Percentiles rank a stretch among this genome's conserved stretches.
Conservation (phyloP, 371 early-diverging fungal species). For the Homolaphlyctis polyrhiza region DNA sequence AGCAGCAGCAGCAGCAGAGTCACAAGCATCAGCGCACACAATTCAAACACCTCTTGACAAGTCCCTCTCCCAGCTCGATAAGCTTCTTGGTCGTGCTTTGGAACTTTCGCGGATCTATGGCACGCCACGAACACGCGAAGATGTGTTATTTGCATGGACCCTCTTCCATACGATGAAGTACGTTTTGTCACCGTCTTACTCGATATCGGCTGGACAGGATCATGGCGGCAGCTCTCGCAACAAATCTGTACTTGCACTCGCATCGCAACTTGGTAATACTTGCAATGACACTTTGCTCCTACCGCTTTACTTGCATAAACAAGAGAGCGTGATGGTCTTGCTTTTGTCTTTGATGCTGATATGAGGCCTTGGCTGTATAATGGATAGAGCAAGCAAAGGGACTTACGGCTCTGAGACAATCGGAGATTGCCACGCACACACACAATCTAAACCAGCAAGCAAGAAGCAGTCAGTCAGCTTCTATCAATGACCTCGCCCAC, state of each 20-base stretch:
- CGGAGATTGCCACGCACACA: not conserved
- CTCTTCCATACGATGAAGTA: constrained; percentile 21
- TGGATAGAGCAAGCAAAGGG: constrained; percentile 22
- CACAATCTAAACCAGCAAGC: not conserved
- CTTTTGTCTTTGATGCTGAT: no score
- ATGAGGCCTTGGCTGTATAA: no score
- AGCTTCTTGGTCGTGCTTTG: constrained; percentile 16
- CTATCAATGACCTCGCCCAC: not conserved
- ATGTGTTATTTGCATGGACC: constrained; percentile 14
- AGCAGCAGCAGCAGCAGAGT: constrained; percentile 1
- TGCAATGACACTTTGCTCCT: no score
- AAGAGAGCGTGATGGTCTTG: no score
- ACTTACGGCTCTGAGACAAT: constrained; percentile 14
- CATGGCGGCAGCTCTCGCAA: no score
- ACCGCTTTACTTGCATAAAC: no score
- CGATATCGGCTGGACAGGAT: no score
- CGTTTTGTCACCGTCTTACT: constrained; percentile 15
- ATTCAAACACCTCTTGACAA: not conserved
- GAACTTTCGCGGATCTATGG: constrained; percentile 10
- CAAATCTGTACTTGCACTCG: no score
- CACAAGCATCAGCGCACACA: constrained; percentile 7
- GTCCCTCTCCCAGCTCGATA: constrained; percentile 9
- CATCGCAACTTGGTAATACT: no score
- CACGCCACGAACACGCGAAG: constrained; percentile 15
- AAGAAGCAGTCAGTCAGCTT: not conserved